Conservation (phyloP, 1,139 yeast genomes). For the Blastobotrys proliferans region DNA sequence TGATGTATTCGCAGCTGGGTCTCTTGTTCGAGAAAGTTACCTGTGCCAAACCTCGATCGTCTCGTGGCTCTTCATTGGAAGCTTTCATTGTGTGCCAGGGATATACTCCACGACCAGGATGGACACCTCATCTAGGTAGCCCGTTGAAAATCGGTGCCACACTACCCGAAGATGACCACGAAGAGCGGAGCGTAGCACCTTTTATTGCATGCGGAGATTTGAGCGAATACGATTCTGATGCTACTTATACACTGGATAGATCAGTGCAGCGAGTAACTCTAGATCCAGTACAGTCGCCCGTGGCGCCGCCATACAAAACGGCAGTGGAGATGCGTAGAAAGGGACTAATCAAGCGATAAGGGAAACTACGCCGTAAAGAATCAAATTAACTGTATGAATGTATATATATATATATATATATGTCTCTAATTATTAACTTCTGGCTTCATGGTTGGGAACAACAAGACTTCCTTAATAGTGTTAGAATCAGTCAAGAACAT, state of each 20-base stretch:
- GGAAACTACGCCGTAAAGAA: not conserved
- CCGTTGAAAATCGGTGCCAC: slow-evolving; percentile 10
- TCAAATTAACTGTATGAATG: not conserved
- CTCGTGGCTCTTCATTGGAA: slow-evolving; percentile 90
- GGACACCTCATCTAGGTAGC: slow-evolving; percentile 54
- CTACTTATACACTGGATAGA: slow-evolving; percentile 70
- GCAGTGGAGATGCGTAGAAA: slow-evolving; percentile 84
- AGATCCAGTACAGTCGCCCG: slow-evolving; percentile 91
- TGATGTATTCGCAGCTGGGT: slow-evolving; percentile 84
- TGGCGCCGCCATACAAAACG: slow-evolving; percentile 92
- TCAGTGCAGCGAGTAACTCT: slow-evolving; percentile 43
- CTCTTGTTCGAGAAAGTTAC: slow-evolving; percentile 77
- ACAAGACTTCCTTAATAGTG: slow-evolving; percentile 94
- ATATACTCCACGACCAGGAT: slow-evolving; percentile 72
- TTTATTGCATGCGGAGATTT: slow-evolving; percentile 94
- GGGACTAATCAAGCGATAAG: slow-evolving; percentile 46
- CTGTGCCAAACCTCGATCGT: slow-evolving; percentile 93
- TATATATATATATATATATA: not conserved
- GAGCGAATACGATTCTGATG: slow-evolving; percentile 85
- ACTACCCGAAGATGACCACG: slow-evolving; percentile 30
- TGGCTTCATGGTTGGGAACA: slow-evolving; percentile 98
- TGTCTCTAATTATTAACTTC: slow-evolving; percentile 45
- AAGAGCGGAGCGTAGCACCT: slow-evolving; percentile 73
- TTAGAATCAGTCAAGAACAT: slow-evolving; percentile 97
- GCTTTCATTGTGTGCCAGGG: slow-evolving; percentile 91